Evolutionary conservation across 352 stramenopile genomes (phyloP), one percentile per base, ranked within the genome.

Genomic region (Phytophthora lateralis): DNA sequence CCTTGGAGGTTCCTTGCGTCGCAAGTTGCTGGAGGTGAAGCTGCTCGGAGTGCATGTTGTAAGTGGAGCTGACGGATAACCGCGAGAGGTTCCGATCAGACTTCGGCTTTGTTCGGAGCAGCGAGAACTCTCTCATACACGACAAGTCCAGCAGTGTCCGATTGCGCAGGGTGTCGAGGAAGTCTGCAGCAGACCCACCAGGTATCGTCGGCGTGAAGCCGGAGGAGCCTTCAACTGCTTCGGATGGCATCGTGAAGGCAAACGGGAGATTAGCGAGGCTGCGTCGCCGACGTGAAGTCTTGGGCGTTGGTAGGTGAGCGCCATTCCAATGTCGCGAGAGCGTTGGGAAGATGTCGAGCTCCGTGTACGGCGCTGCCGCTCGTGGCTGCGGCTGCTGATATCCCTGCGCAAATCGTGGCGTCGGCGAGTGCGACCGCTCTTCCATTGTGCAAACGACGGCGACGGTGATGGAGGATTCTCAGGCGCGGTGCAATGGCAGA

Each of bases 111-210:
- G 50, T 46, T 17, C 69, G 73, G 1, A 73, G 55, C 18, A 82
- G 55, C 9, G 74, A 80, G 42, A 86, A 84, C 48, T 83, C 75
- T 34, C 76, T 56, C 76, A 86, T 86, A 53, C 76, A 86, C 4
- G 44, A 59, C 44, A 82, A 80, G 39, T 86, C 76, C 6, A 86
- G 54, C 35, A 86, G 59, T 14, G 76, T 80, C 30, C 59, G 72
- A 15, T 59, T 68, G 6, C 76, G 74, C 6, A 86, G 52, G 3
- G 57, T 59, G 8, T 67, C 60, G 14, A 86, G 55, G 10, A 86
- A 74, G 21, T 45, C 48, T 2, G 47, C 38, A 30, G 64, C 52
- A 4, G 49, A 55, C 4, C 43, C 34, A 47, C 37, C 51, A 15
- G 43, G 26, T 18, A 14, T 20, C 45, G 35, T 26, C 4, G 49